These are phyloP conservation scores for Phytophthora litchii DNA, from an alignment of 352 stramenopile species.

Conservation along the genomic window DNA sequence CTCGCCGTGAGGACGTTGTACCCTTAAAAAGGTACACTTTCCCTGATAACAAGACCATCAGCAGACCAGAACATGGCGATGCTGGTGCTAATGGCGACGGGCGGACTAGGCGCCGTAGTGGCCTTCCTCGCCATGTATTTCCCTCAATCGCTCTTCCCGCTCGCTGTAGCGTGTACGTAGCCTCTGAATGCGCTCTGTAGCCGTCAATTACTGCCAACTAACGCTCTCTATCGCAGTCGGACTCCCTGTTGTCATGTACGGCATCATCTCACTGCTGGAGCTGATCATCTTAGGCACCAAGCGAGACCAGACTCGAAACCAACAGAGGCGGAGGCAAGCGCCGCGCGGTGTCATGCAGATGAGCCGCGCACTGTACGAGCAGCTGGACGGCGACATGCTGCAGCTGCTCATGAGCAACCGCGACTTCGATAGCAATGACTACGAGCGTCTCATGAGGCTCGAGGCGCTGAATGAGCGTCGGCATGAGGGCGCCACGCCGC, in stretches of 20 bases:
- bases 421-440: constrained; percentile 77
- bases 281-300: constrained; percentile 36
- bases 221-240: constrained; percentile 31
- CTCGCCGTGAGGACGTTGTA: constrained; percentile 8
- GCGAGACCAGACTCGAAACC: constrained; percentile 18
- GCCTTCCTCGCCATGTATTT: constrained; percentile 32
- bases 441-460: constrained; percentile 71
- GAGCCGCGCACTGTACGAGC: constrained; percentile 69
- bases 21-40: constrained; percentile 8
- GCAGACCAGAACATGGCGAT: constrained; percentile 19
- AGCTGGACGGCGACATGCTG: constrained; percentile 65
- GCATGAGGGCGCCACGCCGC: constrained; percentile 52
- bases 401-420: constrained; percentile 68
- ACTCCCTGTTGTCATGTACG: constrained; percentile 59
- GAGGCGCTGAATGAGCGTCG: constrained; percentile 63
- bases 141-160: constrained; percentile 30
- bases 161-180: constrained; percentile 36
- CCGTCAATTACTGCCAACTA: neutral
- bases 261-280: constrained; percentile 55
- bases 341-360: constrained; percentile 54
- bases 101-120: constrained; percentile 15
- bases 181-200: neutral
- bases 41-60: constrained; percentile 12
- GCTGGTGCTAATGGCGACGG: constrained; percentile 16
- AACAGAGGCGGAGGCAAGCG: constrained; percentile 16